phyloP scores from a whole-genome alignment of 2,329 filamentous ascomycete species.

The Curvularia eragrostidis region DNA sequence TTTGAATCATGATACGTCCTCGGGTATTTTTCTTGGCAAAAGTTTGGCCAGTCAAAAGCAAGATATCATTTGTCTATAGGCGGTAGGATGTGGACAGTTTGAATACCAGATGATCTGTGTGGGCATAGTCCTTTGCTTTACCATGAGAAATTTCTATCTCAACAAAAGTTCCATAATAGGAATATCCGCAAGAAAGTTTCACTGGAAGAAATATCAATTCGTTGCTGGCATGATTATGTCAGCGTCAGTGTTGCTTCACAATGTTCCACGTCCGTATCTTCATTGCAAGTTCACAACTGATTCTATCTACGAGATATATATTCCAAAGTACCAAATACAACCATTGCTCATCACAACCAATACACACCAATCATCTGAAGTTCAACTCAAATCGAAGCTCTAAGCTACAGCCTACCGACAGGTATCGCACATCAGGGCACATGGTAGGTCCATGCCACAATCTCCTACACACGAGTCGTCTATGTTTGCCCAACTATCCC shows the following conservation, averaged over 20 bases:
- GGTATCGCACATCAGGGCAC: too few species aligned
- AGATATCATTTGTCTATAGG: slow-evolving; percentile 8
- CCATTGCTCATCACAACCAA: too few species aligned
- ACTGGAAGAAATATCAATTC: background rate
- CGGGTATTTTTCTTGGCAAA: slow-evolving; percentile 3
- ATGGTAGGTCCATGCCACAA: too few species aligned
- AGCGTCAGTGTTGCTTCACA: background rate
- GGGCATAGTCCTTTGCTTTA: background rate
- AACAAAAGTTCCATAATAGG: background rate
- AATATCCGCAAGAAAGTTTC: background rate
- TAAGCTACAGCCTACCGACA: too few species aligned
- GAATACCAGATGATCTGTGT: background rate
- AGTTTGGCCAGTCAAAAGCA: slow-evolving; percentile 12
- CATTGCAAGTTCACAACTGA: background rate
- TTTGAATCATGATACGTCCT: background rate
- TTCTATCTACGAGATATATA: background rate
- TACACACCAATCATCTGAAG: too few species aligned
- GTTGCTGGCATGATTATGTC: background rate
- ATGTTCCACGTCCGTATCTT: background rate
- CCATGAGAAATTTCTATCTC: background rate
- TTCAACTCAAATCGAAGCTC: too few species aligned
- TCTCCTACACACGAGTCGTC: too few species aligned
- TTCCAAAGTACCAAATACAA: background rate
- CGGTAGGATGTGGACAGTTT: background rate
- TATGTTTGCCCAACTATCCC: too few species aligned